Evolutionary conservation across 306 rosid species (phyloP), one percentile per base, ranked within the genome.

Genomic region (Hylodesmum podocarpum): DNA sequence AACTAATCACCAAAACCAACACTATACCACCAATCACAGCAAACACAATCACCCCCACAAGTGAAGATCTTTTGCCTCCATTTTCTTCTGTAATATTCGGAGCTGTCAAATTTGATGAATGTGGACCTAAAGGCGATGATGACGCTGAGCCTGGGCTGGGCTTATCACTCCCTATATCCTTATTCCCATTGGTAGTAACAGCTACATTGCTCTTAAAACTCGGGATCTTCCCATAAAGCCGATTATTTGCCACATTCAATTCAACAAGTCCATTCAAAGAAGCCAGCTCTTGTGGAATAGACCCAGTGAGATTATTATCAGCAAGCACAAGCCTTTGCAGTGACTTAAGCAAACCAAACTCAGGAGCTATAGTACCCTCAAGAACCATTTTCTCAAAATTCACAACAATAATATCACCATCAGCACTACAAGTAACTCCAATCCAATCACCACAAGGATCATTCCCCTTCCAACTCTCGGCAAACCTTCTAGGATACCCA

Each of bases 1-100:
- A 39, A 14, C 75, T 88, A 80, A 92, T 84, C 76, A 88, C 59
- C 40, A 76, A 59, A 49, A 85, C 59, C 76, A 88, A 80, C 77
- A 89, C 76, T 28, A 87, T 59, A 59, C 86, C 89, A 6, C 93
- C 93, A 24, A 89, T 55, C 21, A 85, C 86, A 13, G 89, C 88
- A 78, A 86, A 47, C 84, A 89, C 87, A 77, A 89, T 85, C 6
- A 87, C 80, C 75, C 80, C 88, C 21, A 82, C 50, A 64, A 73
- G 79, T 25, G 78, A 70, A 31, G 84, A 84, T 18, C 83, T 91
- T 87, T 72, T 87, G 41, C 83, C 80, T 15, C 61, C 81, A 40
- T 19, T 70, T 33, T 71, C 81, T 4, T 58, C 41, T 16, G 16
- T 54, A 4, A 80, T n/a, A 7, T 44, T 54, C 34, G 83, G 50